Percentiles rank a stretch among this genome's conserved stretches.
These are phyloP conservation scores for Colletotrichum falcatum DNA, from an alignment of 2,329 filamentous ascomycete species.

Conservation along the genomic window DNA sequence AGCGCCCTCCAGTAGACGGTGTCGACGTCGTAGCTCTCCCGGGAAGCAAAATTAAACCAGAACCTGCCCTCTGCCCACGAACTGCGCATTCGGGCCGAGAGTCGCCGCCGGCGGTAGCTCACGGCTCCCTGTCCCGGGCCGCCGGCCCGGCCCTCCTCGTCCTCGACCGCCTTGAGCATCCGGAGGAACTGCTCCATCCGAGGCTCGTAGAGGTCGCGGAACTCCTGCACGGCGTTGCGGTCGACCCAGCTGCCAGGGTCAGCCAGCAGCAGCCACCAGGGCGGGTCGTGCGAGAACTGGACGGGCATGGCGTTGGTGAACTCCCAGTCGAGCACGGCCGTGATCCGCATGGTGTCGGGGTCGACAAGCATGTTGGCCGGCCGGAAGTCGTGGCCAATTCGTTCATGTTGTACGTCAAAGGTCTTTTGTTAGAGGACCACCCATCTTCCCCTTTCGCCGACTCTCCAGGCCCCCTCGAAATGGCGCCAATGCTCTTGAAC, in stretches of 20 bases:
- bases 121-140: too few species aligned
- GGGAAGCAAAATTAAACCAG: constrained; percentile 53
- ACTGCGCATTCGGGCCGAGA: constrained; percentile 49
- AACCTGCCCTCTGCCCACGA: constrained; percentile 51
- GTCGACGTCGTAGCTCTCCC: constrained; percentile 53
- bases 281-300: constrained; percentile 53
- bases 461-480: too few species aligned
- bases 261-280: constrained; percentile 54
- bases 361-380: constrained; percentile 55
- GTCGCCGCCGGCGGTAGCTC: too few species aligned
- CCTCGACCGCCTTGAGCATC: constrained; percentile 43
- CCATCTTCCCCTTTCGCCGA: too few species aligned
- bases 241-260: constrained; percentile 45
- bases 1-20: constrained; percentile 49
- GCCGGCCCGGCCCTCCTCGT: neutral
- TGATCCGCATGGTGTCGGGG: constrained; percentile 50
- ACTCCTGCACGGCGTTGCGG: constrained; percentile 42
- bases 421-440: too few species aligned
- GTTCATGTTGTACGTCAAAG: constrained; percentile 21
- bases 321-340: constrained; percentile 54
- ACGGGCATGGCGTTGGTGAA: constrained; percentile 56
- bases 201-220: constrained; percentile 46
- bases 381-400: constrained; percentile 54
- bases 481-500: constrained; percentile 16
- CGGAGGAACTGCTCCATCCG: constrained; percentile 53